Conservation (phyloP, 805 yeast species). For the Ogataea polymorpha region DNA sequence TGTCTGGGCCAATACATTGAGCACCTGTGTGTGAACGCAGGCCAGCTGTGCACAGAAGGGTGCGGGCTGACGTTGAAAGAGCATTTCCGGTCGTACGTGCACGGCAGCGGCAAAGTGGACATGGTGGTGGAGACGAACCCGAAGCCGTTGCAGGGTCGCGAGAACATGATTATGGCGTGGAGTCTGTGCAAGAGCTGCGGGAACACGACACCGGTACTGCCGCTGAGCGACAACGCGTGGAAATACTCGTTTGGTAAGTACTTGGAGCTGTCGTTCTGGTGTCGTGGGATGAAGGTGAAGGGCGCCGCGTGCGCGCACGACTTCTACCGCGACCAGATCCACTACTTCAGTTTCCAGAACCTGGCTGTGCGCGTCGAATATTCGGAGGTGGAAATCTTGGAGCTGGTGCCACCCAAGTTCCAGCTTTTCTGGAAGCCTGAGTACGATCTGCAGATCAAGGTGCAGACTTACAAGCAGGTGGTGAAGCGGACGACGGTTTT, state of each 20-base stretch:
- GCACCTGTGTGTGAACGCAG: slow-evolving; percentile 65
- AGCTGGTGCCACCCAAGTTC: slow-evolving; percentile 73
- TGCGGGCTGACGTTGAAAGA: slow-evolving; percentile 70
- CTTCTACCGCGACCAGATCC: slow-evolving; percentile 73
- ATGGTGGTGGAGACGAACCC: slow-evolving; percentile 64
- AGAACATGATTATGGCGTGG: slow-evolving; percentile 82
- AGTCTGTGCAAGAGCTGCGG: slow-evolving; percentile 82
- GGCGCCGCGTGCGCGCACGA: slow-evolving; percentile 73
- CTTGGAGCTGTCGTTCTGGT: slow-evolving; percentile 82
- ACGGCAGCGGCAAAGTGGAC: slow-evolving; percentile 80
- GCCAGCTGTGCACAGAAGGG: slow-evolving; percentile 69
- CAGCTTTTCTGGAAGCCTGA: slow-evolving; percentile 70
- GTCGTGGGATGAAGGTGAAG: slow-evolving; percentile 53
- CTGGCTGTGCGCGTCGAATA: slow-evolving; percentile 77
- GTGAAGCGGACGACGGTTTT: slow-evolving; percentile 52
- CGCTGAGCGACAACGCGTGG: slow-evolving; percentile 85
- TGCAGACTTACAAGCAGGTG: slow-evolving; percentile 56
- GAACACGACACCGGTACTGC: slow-evolving; percentile 68
- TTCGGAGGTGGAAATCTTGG: slow-evolving; percentile 70
- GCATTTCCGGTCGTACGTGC: slow-evolving; percentile 85
- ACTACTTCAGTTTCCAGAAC: slow-evolving; percentile 81
- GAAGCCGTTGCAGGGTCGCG: slow-evolving; percentile 54
- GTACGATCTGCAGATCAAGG: slow-evolving; percentile 63
- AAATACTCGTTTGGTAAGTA: slow-evolving; percentile 92
- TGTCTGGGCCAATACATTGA: slow-evolving; percentile 89